Base-by-base conservation (phyloP, 2,329 filamentous ascomycete genomes). In the Acephala macrosclerotiorum region DNA sequence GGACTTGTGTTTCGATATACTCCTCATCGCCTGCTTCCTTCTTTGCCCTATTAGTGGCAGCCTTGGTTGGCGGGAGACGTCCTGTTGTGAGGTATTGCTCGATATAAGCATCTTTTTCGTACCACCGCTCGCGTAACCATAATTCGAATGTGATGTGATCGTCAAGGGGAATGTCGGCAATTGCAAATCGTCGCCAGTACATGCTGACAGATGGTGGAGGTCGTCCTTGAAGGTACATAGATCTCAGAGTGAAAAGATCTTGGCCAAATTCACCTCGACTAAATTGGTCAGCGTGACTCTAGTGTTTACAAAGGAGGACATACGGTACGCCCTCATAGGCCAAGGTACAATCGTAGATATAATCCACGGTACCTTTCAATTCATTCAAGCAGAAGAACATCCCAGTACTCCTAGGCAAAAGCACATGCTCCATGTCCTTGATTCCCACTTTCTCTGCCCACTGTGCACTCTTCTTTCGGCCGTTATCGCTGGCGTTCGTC, bases 201-300 rank as follows among this genome's bases (percentile, higher is more conserved):
- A 98, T 94, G 79, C 97, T 98, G 74, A 98, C 94, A 1, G 94
- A 97, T 77, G 94, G 97, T 1, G 95, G 96, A 0, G 94, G 91
- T 0, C 92, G 88, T 14, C 96, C 94, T 77, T 96, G 88, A 68
- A 97, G 90, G 76, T 96, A 97, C 3, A 93, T 96, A 58, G 94
- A 94, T 2, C 88, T 87, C 3, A 99, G 83, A 0, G 92, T 94
- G 78, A 96, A 98, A 74, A 92, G 91, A 58, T 96, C 89, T 76
- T 98, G 94, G n/a, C 95, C 94, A 71, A 90, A 97, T 73, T 91
- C 86, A 45, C 90, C 92, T 65, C 90, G 91, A 26, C 70, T 77
- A 45, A 63, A 45, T 35, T 20, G 7, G 33, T 70, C 65, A 69
- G 61, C 26, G 16, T 53, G 18, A 11, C 6, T 42, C n/a, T 33